Conservation (phyloP, 768 basidiomycete species). For the Clavaria fumosa region DNA sequence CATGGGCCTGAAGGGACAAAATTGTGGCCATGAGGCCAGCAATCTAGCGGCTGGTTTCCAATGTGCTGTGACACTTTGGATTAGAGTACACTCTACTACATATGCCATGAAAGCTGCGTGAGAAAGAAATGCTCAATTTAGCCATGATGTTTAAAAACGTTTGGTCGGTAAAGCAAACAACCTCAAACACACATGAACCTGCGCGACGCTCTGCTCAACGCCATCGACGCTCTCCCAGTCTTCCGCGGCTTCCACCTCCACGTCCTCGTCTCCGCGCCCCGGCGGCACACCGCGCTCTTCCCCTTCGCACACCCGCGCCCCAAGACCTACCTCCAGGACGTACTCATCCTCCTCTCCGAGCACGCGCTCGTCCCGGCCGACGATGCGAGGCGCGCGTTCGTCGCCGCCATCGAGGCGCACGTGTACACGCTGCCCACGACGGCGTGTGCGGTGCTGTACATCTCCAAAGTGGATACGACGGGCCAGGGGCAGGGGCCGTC, state of each 20-base stretch:
- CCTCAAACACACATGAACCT: slow-evolving; percentile 28
- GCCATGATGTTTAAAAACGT: too few relatives aligned
- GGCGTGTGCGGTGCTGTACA: slow-evolving; percentile 59
- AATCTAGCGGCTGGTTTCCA: too few relatives aligned
- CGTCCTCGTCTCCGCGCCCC: slow-evolving; percentile 51
- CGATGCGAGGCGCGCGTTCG: slow-evolving; percentile 41
- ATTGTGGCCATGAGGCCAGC: too few relatives aligned
- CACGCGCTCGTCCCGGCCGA: slow-evolving; percentile 31
- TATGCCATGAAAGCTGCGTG: slow-evolving; percentile 1
- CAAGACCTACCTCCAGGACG: slow-evolving; percentile 55
- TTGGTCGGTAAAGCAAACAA: too few relatives aligned
- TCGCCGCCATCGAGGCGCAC: slow-evolving; percentile 65
- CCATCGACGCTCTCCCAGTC: slow-evolving; percentile 43
- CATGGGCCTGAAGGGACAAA: too few relatives aligned
- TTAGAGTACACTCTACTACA: neutral
- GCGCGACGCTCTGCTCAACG: slow-evolving; percentile 44
- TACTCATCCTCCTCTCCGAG: slow-evolving; percentile 63
- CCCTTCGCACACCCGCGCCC: slow-evolving; percentile 59
- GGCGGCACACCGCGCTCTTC: slow-evolving; percentile 54
- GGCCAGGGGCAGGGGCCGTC: slow-evolving; percentile 53
- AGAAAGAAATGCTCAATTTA: too few relatives aligned
- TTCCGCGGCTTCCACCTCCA: slow-evolving; percentile 62
- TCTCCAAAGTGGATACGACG: slow-evolving; percentile 91
- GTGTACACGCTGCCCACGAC: slow-evolving; percentile 64
- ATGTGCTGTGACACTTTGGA: too few relatives aligned